A percentile compares a stretch with the other conserved stretches of the same genome.
Evolutionary conservation across 768 basidiomycete species (phyloP).

Genomic region (Termitomyces sp.): DNA sequence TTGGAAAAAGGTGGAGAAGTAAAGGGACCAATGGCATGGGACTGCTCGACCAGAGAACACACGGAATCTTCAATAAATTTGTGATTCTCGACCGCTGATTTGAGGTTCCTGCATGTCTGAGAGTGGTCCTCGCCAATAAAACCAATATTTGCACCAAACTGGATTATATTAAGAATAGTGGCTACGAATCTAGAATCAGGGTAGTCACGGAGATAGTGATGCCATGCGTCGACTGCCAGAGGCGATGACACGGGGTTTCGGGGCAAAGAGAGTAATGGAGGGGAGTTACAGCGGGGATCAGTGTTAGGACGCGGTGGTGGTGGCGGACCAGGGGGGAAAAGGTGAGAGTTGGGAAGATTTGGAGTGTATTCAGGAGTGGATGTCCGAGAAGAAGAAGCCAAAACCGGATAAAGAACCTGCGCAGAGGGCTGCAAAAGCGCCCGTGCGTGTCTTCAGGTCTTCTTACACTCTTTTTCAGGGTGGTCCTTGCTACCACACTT

Average conservation of each 20-base stretch:
- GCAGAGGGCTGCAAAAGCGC: not conserved
- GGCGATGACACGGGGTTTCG: not conserved
- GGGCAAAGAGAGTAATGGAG: not conserved
- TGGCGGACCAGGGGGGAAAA: not conserved
- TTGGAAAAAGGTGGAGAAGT: too few species aligned
- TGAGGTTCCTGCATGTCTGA: not conserved
- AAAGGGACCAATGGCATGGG: conserved; percentile 6
- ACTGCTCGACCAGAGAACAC: not conserved
- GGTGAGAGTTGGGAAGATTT: too few species aligned
- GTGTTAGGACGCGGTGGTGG: not conserved
- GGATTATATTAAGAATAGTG: conserved; percentile 11
- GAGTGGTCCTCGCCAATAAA: not conserved
- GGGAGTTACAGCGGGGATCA: not conserved
- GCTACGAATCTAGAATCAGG: conserved; percentile 7
- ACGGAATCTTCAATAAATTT: not conserved
- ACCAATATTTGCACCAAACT: conserved; percentile 11
- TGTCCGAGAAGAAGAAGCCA: not conserved
- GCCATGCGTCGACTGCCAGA: conserved; percentile 3
- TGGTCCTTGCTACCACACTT: too few species aligned
- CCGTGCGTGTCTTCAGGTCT: not conserved
- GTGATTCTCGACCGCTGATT: too few species aligned
- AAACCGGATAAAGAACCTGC: not conserved
- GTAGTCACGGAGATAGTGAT: conserved; percentile 7
- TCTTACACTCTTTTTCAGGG: too few species aligned
- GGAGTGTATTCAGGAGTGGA: not conserved